Percentiles rank a stretch among this genome's conserved stretches.
Conservation (phyloP, 2,329 filamentous ascomycete species). For the Dryadomyces sulphureus region DNA sequence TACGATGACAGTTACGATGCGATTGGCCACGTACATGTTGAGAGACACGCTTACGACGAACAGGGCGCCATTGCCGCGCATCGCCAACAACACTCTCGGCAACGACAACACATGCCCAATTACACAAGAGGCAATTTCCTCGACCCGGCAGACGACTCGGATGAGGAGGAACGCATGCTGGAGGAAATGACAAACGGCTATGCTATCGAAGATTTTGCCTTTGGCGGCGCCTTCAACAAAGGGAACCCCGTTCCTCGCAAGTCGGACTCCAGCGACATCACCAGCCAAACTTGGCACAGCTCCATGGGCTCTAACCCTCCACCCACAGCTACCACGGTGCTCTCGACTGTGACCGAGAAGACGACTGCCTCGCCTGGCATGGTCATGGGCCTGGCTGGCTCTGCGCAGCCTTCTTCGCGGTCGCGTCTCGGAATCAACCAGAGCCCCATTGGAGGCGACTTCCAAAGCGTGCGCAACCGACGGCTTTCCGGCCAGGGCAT, state of each 20-base stretch:
- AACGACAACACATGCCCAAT: constrained; percentile 14
- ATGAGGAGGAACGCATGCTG: constrained; percentile 62
- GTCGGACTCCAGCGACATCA: constrained; percentile 68
- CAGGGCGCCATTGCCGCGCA: constrained; percentile 45
- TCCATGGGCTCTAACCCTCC: constrained; percentile 55
- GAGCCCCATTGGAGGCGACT: constrained; percentile 8
- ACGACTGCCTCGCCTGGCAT: constrained; percentile 14
- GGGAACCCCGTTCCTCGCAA: constrained; percentile 51
- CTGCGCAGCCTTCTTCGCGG: constrained; percentile 27
- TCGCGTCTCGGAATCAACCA: constrained; percentile 18
- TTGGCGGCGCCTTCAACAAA: constrained; percentile 36
- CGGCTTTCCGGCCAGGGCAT: constrained; percentile 67
- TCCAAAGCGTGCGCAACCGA: constrained; percentile 51
- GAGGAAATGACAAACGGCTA: constrained; percentile 83
- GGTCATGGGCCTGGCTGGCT: constrained; percentile 13
- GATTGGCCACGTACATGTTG: constrained; percentile 23
- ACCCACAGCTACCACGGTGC: constrained; percentile 43
- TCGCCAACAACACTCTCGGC: constrained; percentile 28
- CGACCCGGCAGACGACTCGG: constrained; percentile 43
- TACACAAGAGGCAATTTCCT: constrained; percentile 33
- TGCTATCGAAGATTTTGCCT: constrained; percentile 68
- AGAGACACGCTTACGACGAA: constrained; percentile 25
- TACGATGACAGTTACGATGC: constrained; percentile 87
- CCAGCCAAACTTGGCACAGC: constrained; percentile 68
- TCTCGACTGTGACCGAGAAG: constrained; percentile 60